These are phyloP conservation scores for Ganoderma lucidum DNA, from an alignment of 1,284 basidiomycete genomes.

Conservation along the genomic window DNA sequence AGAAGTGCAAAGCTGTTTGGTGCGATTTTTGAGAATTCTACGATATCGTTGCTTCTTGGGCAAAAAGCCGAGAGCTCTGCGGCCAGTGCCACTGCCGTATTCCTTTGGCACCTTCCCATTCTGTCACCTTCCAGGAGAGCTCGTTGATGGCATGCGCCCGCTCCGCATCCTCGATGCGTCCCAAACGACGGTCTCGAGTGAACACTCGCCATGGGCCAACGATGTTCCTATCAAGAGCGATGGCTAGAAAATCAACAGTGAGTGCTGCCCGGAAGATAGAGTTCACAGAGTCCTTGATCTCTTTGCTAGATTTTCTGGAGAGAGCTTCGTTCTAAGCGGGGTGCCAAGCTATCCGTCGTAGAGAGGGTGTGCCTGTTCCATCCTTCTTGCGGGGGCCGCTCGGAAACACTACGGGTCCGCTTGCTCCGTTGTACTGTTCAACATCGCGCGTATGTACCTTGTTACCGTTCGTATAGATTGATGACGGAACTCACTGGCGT, in stretches of 20 bases:
- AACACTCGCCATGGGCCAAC: background rate
- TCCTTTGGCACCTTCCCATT: background rate
- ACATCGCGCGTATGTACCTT: background rate
- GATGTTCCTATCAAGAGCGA: background rate
- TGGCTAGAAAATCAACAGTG: background rate
- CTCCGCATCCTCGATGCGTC: background rate
- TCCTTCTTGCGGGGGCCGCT: background rate
- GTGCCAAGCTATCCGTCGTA: background rate
- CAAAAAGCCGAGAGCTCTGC: background rate
- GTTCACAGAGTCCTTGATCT: background rate
- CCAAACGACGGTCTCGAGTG: background rate
- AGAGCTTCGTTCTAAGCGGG: background rate
- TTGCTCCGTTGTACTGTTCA: background rate
- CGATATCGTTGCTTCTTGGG: background rate
- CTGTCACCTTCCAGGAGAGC: background rate
- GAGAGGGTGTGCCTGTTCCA: background rate
- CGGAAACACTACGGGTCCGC: background rate
- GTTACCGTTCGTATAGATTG: background rate
- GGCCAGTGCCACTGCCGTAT: background rate
- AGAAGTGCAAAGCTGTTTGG: background rate
- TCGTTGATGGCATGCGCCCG: background rate
- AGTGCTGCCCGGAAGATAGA: background rate
- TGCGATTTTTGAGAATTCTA: background rate
- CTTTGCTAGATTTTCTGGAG: background rate
- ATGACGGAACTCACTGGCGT: background rate